These are phyloP conservation scores for Candida argentea DNA, from an alignment of 805 yeast genomes.

Conservation along the genomic window DNA sequence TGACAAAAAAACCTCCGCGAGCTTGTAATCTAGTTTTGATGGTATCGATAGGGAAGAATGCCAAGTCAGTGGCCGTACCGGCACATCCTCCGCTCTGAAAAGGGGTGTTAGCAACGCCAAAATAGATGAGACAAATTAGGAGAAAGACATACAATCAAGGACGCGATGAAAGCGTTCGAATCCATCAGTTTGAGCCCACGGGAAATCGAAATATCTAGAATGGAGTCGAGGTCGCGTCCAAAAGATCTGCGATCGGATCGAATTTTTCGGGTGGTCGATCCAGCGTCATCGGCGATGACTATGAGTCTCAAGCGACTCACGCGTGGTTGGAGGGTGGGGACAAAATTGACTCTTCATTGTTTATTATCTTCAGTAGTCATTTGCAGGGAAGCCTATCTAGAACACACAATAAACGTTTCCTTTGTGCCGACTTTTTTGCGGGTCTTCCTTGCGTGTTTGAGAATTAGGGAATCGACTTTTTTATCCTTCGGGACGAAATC, in stretches of 20 bases:
- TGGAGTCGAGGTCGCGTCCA: too few species aligned
- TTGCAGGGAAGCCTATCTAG: slow-evolving; percentile 1
- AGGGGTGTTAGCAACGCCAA: too few species aligned
- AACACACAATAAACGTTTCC: slow-evolving; percentile 18
- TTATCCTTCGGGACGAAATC: slow-evolving; percentile 23
- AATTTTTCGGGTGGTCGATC: too few species aligned
- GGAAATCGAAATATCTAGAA: too few species aligned
- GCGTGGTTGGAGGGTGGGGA: background rate
- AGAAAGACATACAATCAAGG: slow-evolving; percentile 21
- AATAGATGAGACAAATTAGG: too few species aligned
- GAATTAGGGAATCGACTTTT: slow-evolving; percentile 26
- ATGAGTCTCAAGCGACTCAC: background rate
- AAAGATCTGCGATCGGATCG: too few species aligned
- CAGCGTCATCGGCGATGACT: background rate
- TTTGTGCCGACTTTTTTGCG: slow-evolving; percentile 24
- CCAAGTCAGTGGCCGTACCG: slow-evolving; percentile 91
- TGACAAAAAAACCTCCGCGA: slow-evolving; percentile 81
- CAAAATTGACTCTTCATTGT: too few species aligned
- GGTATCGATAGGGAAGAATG: slow-evolving; percentile 94
- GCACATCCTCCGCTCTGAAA: slow-evolving; percentile 80
- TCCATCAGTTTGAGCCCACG: too few species aligned
- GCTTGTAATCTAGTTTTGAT: slow-evolving; percentile 92
- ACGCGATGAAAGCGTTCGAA: slow-evolving; percentile 17
- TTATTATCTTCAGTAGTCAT: background rate
- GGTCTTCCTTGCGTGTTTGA: slow-evolving; percentile 29